These are phyloP conservation scores for Apiospora sp. DNA, from an alignment of 2,329 filamentous ascomycete species.

Conservation along the genomic window DNA sequence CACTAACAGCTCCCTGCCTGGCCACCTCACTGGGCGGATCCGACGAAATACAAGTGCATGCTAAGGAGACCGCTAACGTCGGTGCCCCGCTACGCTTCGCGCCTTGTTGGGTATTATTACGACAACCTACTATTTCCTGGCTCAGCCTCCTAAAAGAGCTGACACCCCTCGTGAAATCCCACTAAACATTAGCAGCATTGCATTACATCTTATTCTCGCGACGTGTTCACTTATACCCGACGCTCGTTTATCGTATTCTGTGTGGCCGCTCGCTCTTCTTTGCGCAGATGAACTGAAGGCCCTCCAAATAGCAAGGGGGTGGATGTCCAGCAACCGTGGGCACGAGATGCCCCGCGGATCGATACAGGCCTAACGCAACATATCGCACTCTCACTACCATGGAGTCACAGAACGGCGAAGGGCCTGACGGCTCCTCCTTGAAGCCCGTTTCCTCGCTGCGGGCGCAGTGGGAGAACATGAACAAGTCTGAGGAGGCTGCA, in stretches of 20 bases:
- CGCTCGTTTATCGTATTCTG: constrained; percentile 3
- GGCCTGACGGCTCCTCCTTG: constrained; percentile 79
- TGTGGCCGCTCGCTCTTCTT: constrained; percentile 17
- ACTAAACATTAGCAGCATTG: constrained; percentile 21
- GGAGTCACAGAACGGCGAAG: constrained; percentile 59
- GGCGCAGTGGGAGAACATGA: constrained; percentile 83
- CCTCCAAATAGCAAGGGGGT: constrained; percentile 17
- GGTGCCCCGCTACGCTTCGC: constrained; percentile 8
- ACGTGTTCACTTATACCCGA: constrained; percentile 11
- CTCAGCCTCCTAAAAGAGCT: constrained; percentile 23
- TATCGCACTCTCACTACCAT: constrained; percentile 40
- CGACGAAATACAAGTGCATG: constrained; percentile 18
- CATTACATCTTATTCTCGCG: constrained; percentile 10
- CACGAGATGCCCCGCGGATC: constrained; percentile 23
- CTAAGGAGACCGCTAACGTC: constrained; percentile 11
- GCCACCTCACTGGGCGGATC: constrained; percentile 13
- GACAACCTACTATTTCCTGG: constrained; percentile 22
- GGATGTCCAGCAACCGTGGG: constrained; percentile 9
- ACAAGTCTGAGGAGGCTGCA: constrained; percentile 53
- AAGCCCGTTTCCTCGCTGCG: constrained; percentile 84
- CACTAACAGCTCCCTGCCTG: constrained; percentile 10
- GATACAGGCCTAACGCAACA: constrained; percentile 10
- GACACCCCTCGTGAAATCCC: constrained; percentile 8
- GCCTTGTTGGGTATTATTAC: constrained; percentile 23
- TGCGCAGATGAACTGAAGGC: constrained; percentile 22